Conservation (phyloP, 139 green algal genomes). For the Chlorella sp. region DNA sequence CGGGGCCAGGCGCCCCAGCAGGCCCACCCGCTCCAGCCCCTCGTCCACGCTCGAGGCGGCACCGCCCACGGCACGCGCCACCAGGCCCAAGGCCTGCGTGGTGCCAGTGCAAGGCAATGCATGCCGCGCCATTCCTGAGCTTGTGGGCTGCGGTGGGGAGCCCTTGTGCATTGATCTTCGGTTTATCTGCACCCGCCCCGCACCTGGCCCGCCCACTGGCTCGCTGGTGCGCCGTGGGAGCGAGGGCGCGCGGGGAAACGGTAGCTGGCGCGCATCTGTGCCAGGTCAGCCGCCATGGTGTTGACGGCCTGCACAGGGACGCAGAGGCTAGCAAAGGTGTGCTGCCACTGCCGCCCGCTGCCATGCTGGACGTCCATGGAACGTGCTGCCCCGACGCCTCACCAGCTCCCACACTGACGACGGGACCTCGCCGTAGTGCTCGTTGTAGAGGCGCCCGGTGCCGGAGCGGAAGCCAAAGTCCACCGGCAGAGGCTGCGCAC, state of each 20-base stretch:
- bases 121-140: too few species aligned
- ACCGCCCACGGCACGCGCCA: not conserved
- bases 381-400: not conserved
- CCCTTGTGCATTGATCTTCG: not conserved
- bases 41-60: conserved; percentile 16
- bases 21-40: conserved; percentile 15
- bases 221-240: not conserved
- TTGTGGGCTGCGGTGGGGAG: not conserved
- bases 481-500: conserved; percentile 49
- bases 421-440: conserved; percentile 73
- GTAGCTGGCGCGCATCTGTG: too few species aligned
- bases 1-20: conserved; percentile 21
- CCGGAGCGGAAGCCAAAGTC: conserved; percentile 86
- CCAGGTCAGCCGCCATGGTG: not conserved
- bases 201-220: not conserved
- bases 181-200: not conserved
- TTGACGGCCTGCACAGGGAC: not conserved
- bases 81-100: not conserved
- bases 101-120: too few species aligned
- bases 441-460: conserved; percentile 70
- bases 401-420: conserved; percentile 57
- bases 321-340: too few species aligned
- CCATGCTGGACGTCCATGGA: not conserved
- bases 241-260: too few species aligned
- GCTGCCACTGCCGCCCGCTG: too few species aligned